These are phyloP conservation scores for Termitomyces sp. DNA, from an alignment of 768 basidiomycete species.

Conservation along the genomic window DNA sequence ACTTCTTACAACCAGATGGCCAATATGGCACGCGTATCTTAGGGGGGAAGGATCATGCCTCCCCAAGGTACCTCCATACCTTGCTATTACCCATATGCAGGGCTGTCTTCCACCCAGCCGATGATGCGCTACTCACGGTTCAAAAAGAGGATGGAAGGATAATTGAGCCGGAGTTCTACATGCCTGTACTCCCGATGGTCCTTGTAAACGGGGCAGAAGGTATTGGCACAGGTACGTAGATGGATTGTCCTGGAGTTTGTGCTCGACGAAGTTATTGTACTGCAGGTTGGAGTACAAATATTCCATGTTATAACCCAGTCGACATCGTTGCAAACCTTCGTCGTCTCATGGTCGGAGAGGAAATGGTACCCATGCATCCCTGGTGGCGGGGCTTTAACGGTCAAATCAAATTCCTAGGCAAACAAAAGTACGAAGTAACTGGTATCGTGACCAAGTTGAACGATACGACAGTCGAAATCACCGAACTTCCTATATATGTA, in stretches of 20 bases:
- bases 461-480: conserved; percentile 90
- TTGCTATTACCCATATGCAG: conserved; percentile 69
- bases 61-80: conserved; percentile 95
- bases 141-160: conserved; percentile 79
- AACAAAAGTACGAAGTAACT: conserved; percentile 80
- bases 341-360: conserved; percentile 80
- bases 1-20: conserved; percentile 80
- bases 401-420: conserved; percentile 70
- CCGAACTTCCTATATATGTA: conserved; percentile 89
- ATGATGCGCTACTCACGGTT: conserved; percentile 80
- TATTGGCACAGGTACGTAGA: conserved; percentile 81
- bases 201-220: conserved; percentile 94
- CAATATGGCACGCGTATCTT: conserved; percentile 92
- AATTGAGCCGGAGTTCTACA: conserved; percentile 94
- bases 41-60: conserved; percentile 96
- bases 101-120: conserved; percentile 71
- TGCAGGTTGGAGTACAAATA: conserved; percentile 87
- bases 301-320: conserved; percentile 88
- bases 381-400: conserved; percentile 99
- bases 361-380: conserved; percentile 79
- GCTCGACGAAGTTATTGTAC: neutral
- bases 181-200: conserved; percentile 85
- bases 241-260: neutral
- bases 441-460: conserved; percentile 74
- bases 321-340: conserved; percentile 89